Percentiles rank a stretch among this genome's conserved stretches.
These are phyloP conservation scores for Teunomyces cretensis DNA, from an alignment of 805 yeast genomes.

Conservation along the genomic window DNA sequence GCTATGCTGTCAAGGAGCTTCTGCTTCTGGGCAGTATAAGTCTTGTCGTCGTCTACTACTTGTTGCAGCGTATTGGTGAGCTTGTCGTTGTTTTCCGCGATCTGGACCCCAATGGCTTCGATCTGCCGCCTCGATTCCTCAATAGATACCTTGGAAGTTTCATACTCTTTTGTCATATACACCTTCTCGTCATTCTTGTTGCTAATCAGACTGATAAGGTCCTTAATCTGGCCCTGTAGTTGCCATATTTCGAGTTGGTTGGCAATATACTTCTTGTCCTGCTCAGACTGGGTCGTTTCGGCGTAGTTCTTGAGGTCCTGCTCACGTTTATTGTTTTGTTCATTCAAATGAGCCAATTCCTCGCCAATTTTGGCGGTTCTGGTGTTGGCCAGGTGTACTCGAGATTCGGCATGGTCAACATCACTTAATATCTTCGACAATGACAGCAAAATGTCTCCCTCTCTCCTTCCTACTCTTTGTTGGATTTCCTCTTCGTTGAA, in stretches of 20 bases:
- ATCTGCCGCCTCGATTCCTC: slow-evolving; percentile 41
- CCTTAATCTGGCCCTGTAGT: slow-evolving; percentile 46
- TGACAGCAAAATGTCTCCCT: slow-evolving; percentile 44
- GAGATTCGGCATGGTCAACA: slow-evolving; percentile 38
- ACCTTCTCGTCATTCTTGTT: slow-evolving; percentile 56
- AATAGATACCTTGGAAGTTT: slow-evolving; percentile 51
- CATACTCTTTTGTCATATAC: slow-evolving; percentile 62
- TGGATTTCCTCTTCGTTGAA: slow-evolving; percentile 44
- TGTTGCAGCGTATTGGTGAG: slow-evolving; percentile 19
- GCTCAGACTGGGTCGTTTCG: slow-evolving; percentile 19
- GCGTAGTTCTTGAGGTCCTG: slow-evolving; percentile 26
- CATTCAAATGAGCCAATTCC: slow-evolving; percentile 26
- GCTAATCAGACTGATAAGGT: slow-evolving; percentile 42
- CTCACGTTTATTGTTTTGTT: slow-evolving; percentile 25
- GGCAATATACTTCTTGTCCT: slow-evolving; percentile 21
- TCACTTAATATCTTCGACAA: slow-evolving; percentile 47
- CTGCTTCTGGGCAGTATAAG: slow-evolving; percentile 21
- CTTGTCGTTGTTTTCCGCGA: slow-evolving; percentile 17
- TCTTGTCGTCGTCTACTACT: slow-evolving; percentile 15
- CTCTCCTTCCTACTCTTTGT: slow-evolving; percentile 42
- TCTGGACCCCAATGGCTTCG: slow-evolving; percentile 16
- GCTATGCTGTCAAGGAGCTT: slow-evolving; percentile 20
- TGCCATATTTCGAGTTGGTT: slow-evolving; percentile 45
- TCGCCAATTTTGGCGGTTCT: slow-evolving; percentile 28
- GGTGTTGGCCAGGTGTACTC: slow-evolving; percentile 35